phyloP scores from a whole-genome alignment of 495 filamentous ascomycete genomes.

The Neurospora terricola region DNA sequence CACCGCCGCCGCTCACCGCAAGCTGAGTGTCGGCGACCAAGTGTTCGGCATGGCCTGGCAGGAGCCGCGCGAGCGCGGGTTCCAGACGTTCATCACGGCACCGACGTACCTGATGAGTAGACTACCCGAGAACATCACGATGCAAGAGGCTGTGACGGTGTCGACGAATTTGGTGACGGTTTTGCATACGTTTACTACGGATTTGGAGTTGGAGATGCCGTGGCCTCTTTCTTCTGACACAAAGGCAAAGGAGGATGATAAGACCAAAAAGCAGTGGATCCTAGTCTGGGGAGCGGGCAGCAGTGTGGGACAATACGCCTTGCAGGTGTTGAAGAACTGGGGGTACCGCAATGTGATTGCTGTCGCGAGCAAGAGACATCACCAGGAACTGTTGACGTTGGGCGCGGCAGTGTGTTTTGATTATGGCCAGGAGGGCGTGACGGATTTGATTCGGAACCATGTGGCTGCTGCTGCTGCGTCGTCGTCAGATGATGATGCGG shows the following conservation, averaged over 20 bases:
- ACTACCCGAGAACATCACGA: constrained; percentile 26
- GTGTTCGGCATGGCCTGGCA: constrained; percentile 43
- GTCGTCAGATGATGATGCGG: neutral
- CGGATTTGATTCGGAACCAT: constrained; percentile 23
- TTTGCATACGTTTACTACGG: constrained; percentile 34
- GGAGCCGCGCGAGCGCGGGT: constrained; percentile 25
- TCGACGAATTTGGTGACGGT: constrained; percentile 45
- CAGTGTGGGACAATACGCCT: constrained; percentile 37
- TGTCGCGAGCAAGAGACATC: constrained; percentile 37
- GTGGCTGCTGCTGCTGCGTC: neutral
- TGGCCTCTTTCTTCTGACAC: constrained; percentile 21
- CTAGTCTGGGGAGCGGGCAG: constrained; percentile 46
- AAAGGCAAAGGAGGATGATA: neutral
- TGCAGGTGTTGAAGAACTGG: constrained; percentile 41
- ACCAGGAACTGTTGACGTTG: constrained; percentile 25
- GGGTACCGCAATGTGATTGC: constrained; percentile 38
- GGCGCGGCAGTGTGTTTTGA: constrained; percentile 40
- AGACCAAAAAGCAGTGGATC: constrained; percentile 20
- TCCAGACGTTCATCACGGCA: constrained; percentile 36
- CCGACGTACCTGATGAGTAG: constrained; percentile 27
- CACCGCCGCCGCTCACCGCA: constrained; percentile 3
- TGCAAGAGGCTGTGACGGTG: constrained; percentile 38
- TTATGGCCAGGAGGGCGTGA: constrained; percentile 29
- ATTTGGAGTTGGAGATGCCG: constrained; percentile 29
- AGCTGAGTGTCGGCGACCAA: constrained; percentile 25